These are phyloP conservation scores for Fusarium tupiense DNA, from an alignment of 2,329 filamentous ascomycete genomes.

Conservation along the genomic window DNA sequence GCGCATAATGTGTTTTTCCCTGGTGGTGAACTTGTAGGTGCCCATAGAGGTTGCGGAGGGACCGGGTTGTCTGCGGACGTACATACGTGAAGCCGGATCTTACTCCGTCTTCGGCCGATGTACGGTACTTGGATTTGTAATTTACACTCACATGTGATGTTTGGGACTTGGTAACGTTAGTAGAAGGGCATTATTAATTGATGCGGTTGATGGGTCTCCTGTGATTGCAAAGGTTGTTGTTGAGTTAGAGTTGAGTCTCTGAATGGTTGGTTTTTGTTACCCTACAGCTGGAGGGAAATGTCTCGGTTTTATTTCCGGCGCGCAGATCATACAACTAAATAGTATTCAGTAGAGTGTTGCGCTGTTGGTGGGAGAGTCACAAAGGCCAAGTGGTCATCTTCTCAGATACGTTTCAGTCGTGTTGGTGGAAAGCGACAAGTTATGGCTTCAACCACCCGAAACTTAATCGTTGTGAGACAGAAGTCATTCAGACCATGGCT, in stretches of 20 bases:
- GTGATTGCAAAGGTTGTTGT: background rate
- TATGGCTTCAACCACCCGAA: background rate
- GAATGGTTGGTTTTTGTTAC: background rate
- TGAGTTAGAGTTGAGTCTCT: background rate
- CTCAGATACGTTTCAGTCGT: background rate
- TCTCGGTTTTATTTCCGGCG: background rate
- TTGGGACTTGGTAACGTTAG: background rate
- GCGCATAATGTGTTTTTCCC: constrained; percentile 22
- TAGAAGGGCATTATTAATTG: background rate
- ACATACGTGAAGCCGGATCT: background rate
- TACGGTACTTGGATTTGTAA: background rate
- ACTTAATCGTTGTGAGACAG: background rate
- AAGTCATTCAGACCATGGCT: background rate
- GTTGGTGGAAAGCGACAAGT: background rate
- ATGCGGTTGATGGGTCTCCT: background rate
- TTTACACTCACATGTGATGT: background rate
- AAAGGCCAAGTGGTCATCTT: background rate
- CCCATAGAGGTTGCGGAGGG: constrained; percentile 17
- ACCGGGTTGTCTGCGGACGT: constrained; percentile 13
- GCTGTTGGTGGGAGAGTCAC: background rate
- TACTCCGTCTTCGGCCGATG: constrained; percentile 38
- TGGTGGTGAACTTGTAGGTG: background rate
- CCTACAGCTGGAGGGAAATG: background rate
- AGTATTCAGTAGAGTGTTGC: background rate
- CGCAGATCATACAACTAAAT: background rate